These are phyloP conservation scores for Hamigera avellanea DNA, from an alignment of 495 filamentous ascomycete species.

Conservation along the genomic window DNA sequence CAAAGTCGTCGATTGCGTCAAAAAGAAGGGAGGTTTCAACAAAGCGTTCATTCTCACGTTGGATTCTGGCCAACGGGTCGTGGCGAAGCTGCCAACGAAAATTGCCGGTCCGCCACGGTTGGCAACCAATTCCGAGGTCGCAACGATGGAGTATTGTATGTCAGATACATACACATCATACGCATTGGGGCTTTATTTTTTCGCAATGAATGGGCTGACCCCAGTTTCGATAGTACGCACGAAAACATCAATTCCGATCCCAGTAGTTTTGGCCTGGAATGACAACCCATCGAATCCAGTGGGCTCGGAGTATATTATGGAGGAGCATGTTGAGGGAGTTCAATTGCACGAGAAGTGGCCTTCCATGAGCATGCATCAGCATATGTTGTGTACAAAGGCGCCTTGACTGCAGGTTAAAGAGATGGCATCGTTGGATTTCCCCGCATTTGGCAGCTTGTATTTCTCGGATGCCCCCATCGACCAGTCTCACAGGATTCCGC, in stretches of 20 bases:
- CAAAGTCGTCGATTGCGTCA: constrained; percentile 18
- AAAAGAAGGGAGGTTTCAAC: constrained; percentile 32
- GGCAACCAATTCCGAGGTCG: constrained; percentile 33
- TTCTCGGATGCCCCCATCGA: constrained; percentile 17
- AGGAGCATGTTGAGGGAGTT: constrained; percentile 26
- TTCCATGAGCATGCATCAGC: constrained; percentile 23
- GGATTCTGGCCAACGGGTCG: constrained; percentile 20
- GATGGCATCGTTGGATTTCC: constrained; percentile 26
- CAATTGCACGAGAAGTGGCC: constrained; percentile 27
- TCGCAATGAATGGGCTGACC: constrained; percentile 1
- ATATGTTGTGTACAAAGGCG: constrained; percentile 23
- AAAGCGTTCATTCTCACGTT: constrained; percentile 28
- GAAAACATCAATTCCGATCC: constrained; percentile 25
- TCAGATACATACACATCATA: neutral
- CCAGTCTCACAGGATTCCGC: constrained; percentile 10
- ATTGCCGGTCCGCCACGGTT: constrained; percentile 25
- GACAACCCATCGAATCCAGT: constrained; percentile 24
- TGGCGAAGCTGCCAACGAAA: constrained; percentile 26
- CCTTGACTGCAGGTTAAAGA: constrained; percentile 20
- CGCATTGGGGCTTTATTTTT: no score
- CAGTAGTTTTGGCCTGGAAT: constrained; percentile 31
- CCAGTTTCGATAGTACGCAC: constrained; percentile 17
- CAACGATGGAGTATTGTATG: constrained; percentile 34
- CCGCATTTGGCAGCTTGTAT: constrained; percentile 32
- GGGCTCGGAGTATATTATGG: constrained; percentile 35